Percentiles rank a stretch among this genome's conserved stretches.
Conservation (phyloP, 805 yeast genomes). For the Myxozyma vanderwaltii region DNA sequence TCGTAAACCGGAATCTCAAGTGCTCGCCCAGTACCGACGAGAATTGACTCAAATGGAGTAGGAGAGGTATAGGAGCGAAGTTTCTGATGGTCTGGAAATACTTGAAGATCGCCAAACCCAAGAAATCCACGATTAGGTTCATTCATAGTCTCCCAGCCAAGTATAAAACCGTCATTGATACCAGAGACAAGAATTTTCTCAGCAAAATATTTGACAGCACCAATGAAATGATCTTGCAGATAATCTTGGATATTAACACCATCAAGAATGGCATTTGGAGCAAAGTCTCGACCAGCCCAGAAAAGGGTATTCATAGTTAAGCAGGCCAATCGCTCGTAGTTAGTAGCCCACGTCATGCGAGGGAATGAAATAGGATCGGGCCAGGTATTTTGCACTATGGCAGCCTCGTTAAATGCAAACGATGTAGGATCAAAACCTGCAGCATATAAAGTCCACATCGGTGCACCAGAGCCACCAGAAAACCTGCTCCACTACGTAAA, state of each 20-base stretch:
- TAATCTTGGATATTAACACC: slow-evolving; percentile 77
- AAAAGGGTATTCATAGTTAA: slow-evolving; percentile 84
- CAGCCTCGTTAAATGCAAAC: slow-evolving; percentile 76
- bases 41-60: slow-evolving; percentile 70
- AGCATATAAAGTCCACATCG: slow-evolving; percentile 87
- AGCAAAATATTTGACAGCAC: slow-evolving; percentile 55
- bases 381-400: slow-evolving; percentile 67
- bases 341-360: slow-evolving; percentile 92
- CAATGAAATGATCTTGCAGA: slow-evolving; percentile 63
- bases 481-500: slow-evolving; percentile 68
- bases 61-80: slow-evolving; percentile 82
- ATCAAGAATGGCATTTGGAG: slow-evolving; percentile 73
- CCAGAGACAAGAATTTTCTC: slow-evolving; percentile 49
- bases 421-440: slow-evolving; percentile 81
- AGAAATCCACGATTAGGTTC: slow-evolving; percentile 81
- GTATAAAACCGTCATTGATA: slow-evolving; percentile 54
- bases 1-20: slow-evolving; percentile 68
- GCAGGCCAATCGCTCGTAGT: slow-evolving; percentile 73
- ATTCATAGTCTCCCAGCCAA: slow-evolving; percentile 84
- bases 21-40: slow-evolving; percentile 76
- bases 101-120: slow-evolving; percentile 59
- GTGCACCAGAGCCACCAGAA: slow-evolving; percentile 92
- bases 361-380: slow-evolving; percentile 56
- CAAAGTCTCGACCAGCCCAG: slow-evolving; percentile 73
- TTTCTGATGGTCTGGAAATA: slow-evolving; percentile 57